Percentiles rank a stretch among this genome's conserved stretches.
Conservation (phyloP, 768 basidiomycete genomes). For the Phanerochaete sordida region DNA sequence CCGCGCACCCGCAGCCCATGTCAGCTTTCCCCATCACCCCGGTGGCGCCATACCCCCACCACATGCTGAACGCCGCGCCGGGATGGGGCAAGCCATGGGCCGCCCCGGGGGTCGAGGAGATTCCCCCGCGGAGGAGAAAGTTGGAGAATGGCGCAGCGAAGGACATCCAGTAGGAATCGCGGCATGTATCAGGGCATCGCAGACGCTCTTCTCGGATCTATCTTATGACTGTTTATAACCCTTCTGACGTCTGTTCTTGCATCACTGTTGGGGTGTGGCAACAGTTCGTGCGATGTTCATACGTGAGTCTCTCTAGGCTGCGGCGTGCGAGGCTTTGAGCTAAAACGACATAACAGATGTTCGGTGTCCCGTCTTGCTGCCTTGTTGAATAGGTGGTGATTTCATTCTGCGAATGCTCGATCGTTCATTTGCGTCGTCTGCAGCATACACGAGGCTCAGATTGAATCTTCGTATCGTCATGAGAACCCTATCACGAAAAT, state of each 20-base stretch:
- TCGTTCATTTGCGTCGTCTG: neutral
- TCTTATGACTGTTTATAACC: neutral
- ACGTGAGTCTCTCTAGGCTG: neutral
- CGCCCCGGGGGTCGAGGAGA: slow-evolving; percentile 8
- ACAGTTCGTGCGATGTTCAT: neutral
- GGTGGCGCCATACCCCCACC: slow-evolving; percentile 31
- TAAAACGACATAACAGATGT: neutral
- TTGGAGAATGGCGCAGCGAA: slow-evolving; percentile 22
- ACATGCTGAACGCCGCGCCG: slow-evolving; percentile 47
- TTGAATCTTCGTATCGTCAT: neutral
- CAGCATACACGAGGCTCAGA: neutral
- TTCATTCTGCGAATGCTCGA: neutral
- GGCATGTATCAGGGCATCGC: neutral
- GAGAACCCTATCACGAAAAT: neutral
- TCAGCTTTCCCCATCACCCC: slow-evolving; percentile 32
- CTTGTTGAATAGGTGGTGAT: neutral
- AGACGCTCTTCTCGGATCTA: neutral
- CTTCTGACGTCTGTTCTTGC: neutral
- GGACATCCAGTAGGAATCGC: slow-evolving; percentile 16
- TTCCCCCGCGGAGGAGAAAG: slow-evolving; percentile 19
- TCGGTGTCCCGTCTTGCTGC: neutral
- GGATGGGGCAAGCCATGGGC: slow-evolving; percentile 42
- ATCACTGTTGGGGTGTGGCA: neutral
- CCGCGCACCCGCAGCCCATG: slow-evolving; percentile 17
- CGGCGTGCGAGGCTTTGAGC: neutral